Evolutionary conservation across 495 filamentous ascomycete genomes (phyloP).

Genomic region (Glarea lozoyensis): DNA sequence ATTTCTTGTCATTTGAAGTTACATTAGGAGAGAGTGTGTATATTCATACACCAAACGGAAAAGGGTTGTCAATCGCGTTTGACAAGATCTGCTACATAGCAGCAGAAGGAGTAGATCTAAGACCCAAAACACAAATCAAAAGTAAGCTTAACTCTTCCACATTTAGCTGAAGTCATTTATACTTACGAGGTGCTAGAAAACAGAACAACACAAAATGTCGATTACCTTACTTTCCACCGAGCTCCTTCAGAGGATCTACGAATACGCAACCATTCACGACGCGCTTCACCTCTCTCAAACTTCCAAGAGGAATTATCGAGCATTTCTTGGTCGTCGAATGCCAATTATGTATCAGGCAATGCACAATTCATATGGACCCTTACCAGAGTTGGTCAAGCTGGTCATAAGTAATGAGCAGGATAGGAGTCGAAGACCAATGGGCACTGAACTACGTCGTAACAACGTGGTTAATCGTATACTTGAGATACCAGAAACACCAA

Average conservation of each 20-base stretch:
- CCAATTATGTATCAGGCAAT: constrained; percentile 41
- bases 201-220: constrained; percentile 15
- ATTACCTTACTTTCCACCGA: constrained; percentile 50
- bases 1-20: constrained; percentile 14
- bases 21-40: constrained; percentile 2
- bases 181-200: no score
- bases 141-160: neutral
- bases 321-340: constrained; percentile 44
- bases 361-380: constrained; percentile 51
- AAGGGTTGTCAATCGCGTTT: constrained; percentile 16
- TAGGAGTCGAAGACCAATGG: constrained; percentile 16
- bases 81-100: constrained; percentile 13
- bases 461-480: constrained; percentile 15
- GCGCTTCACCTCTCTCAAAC: constrained; percentile 45
- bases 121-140: constrained; percentile 3
- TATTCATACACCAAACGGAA: neutral
- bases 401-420: constrained; percentile 29
- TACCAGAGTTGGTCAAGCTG: constrained; percentile 50
- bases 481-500: constrained; percentile 20
- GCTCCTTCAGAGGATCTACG: constrained; percentile 52
- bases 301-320: constrained; percentile 42
- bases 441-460: constrained; percentile 20
- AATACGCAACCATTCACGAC: constrained; percentile 40
- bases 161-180: no score
- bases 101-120: constrained; percentile 2